phyloP scores from a whole-genome alignment of 139 green algal species.

The Gonium pectorale region DNA sequence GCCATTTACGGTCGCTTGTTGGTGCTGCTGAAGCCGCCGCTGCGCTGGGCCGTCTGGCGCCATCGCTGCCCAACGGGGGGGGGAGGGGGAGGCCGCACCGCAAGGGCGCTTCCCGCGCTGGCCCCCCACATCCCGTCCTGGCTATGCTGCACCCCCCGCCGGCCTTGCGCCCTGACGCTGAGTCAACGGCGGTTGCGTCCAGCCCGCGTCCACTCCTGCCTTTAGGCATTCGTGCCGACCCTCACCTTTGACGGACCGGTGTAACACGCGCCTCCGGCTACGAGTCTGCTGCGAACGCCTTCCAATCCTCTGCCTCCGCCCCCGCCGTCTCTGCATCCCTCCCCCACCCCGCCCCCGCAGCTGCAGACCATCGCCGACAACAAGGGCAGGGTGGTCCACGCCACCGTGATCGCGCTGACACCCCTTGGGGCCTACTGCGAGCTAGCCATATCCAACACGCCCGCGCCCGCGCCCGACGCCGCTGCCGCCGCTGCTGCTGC shows the following conservation, averaged over 20 bases:
- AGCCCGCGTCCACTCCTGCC: neutral
- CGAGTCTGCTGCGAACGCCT: neutral
- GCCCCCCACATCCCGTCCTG: too few relatives aligned
- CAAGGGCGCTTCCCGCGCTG: too few relatives aligned
- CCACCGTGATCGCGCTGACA: neutral
- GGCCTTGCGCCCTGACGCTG: too few relatives aligned
- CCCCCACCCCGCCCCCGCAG: neutral
- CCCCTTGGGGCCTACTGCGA: constrained; percentile 2
- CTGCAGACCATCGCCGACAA: neutral
- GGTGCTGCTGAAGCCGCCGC: too few relatives aligned
- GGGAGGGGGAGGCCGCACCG: too few relatives aligned
- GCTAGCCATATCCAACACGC: neutral
- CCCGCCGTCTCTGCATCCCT: neutral
- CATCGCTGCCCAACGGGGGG: too few relatives aligned
- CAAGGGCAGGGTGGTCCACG: neutral
- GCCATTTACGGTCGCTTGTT: too few relatives aligned
- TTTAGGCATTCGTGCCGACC: neutral
- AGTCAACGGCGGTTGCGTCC: neutral
- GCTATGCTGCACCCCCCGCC: too few relatives aligned
- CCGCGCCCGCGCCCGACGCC: too few relatives aligned
- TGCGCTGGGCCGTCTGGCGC: too few relatives aligned
- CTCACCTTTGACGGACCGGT: neutral
- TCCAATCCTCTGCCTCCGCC: neutral
- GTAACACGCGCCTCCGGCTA: neutral
- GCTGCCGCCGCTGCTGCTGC: neutral